Conservation (phyloP, 2,329 filamentous ascomycete species). For the Colletotrichum tanaceti region DNA sequence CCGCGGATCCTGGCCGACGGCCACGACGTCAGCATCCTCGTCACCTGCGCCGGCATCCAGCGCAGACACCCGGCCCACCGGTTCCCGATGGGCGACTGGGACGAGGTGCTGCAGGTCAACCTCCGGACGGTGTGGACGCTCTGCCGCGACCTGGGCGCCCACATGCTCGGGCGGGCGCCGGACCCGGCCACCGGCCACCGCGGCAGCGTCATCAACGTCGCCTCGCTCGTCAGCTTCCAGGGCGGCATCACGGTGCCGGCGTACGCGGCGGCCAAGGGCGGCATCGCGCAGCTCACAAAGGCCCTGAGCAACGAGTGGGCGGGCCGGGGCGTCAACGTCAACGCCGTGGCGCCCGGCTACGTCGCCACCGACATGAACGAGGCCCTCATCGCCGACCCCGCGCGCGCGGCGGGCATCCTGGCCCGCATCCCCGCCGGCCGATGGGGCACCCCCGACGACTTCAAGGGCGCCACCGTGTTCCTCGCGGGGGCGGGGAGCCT, state of each 20-base stretch:
- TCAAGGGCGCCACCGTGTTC: constrained; percentile 84
- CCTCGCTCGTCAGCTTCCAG: constrained; percentile 83
- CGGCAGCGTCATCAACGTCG: constrained; percentile 86
- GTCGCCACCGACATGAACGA: constrained; percentile 95
- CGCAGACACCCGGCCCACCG: constrained; percentile 70
- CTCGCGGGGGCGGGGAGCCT: constrained; percentile 78
- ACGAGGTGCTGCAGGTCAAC: constrained; percentile 82
- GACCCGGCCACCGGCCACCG: constrained; percentile 62
- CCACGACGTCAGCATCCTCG: constrained; percentile 64
- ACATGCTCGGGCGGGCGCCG: constrained; percentile 74
- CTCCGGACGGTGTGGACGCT: constrained; percentile 83
- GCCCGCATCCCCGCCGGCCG: constrained; percentile 83
- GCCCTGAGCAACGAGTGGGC: constrained; percentile 89
- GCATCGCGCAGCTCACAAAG: constrained; percentile 86
- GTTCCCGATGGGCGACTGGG: constrained; percentile 74
- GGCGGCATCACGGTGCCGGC: constrained; percentile 89
- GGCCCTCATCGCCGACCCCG: constrained; percentile 78
- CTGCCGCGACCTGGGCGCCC: constrained; percentile 79
- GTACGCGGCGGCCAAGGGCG: constrained; percentile 88
- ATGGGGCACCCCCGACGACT: constrained; percentile 87
- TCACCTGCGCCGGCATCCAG: constrained; percentile 77
- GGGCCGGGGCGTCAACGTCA: constrained; percentile 81
- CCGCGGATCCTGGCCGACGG: constrained; percentile 41
- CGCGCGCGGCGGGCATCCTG: constrained; percentile 77
- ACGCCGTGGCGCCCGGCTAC: constrained; percentile 89